Base-by-base conservation (phyloP, 441 rosid species). In the Bruguiera hainesii region DNA sequence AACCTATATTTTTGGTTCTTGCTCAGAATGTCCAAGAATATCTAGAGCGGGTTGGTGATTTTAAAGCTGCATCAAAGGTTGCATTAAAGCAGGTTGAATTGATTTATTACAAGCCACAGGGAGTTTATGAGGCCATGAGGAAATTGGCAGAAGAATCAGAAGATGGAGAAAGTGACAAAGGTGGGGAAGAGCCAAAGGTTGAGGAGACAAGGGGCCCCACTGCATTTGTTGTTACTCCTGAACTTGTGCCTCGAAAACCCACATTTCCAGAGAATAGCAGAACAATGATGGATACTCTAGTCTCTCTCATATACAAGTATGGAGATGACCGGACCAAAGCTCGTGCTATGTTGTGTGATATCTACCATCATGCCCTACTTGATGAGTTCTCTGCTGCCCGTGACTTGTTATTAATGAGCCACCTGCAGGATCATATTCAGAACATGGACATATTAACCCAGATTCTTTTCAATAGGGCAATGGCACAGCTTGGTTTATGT, bases 241-340 rank as follows among this genome's bases (percentile, higher is more conserved):
- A 89, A 80, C 30, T 79, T 64, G 89, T 84, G 73, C 83, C 87
- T 61, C 87, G 93, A 59, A 89, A 87, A 76, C 89, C 93, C 46
- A 81, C 87, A 31, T 87, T 89, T 71, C 86, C 86, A 52, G 93
- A 87, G 72, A 79, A 76, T 73, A 81, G 89, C 77, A 83, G 96
- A 71, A 69, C 82, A 33, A 72, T 85, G 84, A 87, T 89, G 93
- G 93, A 89, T 73, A 66, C 58, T 63, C 79, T 87, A 4, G 96
- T 82, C 52, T 83, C 91, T 56, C 89, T 87, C 60, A 89, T 84
- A 50, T 89, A 89, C 85, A 84, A 84, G 76, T 49, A 76, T 70
- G 93, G 96, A 42, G 96, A 89, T 79, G 96, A 89, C 66, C 76
- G 93, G 52, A 89, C 96, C 11, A 87, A 84, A 81, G 96, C 93